phyloP scores from a whole-genome alignment of 1,139 yeast genomes.

The Saccharomyces hybrid region DNA sequence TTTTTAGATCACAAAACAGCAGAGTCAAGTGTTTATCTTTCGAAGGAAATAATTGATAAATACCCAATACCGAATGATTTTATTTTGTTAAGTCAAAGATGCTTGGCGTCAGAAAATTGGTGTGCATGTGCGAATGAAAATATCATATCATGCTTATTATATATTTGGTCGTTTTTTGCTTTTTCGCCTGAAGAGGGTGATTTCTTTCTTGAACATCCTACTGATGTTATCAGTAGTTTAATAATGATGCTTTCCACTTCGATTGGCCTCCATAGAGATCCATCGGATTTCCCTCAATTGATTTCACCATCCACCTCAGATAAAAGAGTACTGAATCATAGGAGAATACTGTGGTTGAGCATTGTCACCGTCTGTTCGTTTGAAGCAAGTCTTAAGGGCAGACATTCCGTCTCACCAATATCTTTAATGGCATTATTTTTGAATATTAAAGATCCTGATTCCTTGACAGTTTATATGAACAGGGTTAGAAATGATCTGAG shows the following conservation, averaged over 20 bases:
- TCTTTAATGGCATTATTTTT: constrained; percentile 18
- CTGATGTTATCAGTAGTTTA: constrained; percentile 26
- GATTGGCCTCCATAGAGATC: constrained; percentile 32
- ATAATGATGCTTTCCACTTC: constrained; percentile 25
- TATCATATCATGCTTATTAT: constrained; percentile 24
- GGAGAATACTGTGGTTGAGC: constrained; percentile 27
- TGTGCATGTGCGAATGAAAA: constrained; percentile 30
- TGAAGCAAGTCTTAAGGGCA: constrained; percentile 27
- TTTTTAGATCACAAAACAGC: constrained; percentile 13
- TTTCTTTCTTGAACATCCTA: constrained; percentile 28
- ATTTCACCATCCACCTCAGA: constrained; percentile 14
- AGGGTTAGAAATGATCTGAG: constrained; percentile 19
- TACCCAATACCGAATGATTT: constrained; percentile 25
- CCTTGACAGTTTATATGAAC: constrained; percentile 17
- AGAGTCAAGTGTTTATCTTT: constrained; percentile 5
- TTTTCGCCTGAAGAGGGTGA: constrained; percentile 32
- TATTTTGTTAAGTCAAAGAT: constrained; percentile 20
- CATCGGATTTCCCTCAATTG: constrained; percentile 23
- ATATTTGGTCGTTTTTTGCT: constrained; percentile 29
- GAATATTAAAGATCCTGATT: constrained; percentile 15
- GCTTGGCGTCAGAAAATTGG: constrained; percentile 26
- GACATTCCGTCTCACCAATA: constrained; percentile 17
- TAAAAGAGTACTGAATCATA: constrained; percentile 20
- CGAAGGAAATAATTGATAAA: constrained; percentile 15
- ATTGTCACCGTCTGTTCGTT: constrained; percentile 20